Percentiles rank a stretch among this genome's conserved stretches.
These are phyloP conservation scores for Curvularia verruculosa DNA, from an alignment of 2,329 filamentous ascomycete genomes.

Conservation along the genomic window DNA sequence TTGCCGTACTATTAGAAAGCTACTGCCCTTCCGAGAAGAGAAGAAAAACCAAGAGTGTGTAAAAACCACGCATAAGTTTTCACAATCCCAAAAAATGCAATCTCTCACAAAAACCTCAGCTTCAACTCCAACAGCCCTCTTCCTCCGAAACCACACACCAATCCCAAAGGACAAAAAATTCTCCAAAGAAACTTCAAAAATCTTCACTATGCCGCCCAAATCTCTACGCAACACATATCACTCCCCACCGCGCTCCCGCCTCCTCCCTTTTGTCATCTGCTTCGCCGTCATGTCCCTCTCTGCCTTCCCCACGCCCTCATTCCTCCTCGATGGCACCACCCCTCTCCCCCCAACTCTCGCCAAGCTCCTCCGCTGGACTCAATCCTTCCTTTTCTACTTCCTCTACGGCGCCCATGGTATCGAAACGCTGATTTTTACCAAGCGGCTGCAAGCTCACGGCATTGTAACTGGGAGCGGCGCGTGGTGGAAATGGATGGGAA, in stretches of 20 bases:
- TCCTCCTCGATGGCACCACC: conserved; percentile 17
- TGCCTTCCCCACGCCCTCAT: conserved; percentile 28
- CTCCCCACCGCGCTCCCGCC: conserved; percentile 19
- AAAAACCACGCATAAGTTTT: neutral
- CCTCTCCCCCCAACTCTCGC: conserved; percentile 8
- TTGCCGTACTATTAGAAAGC: neutral
- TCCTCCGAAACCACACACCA: neutral
- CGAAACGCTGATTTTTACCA: conserved; percentile 29
- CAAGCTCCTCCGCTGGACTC: conserved; percentile 27
- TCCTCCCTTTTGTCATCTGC: conserved; percentile 30
- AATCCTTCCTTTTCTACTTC: conserved; percentile 32
- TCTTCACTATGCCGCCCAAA: conserved; percentile 19
- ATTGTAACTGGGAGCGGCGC: conserved; percentile 20
- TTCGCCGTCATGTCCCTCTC: conserved; percentile 34
- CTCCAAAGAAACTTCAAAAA: neutral
- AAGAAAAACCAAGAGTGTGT: neutral
- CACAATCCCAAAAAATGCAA: neutral
- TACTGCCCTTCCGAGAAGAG: neutral
- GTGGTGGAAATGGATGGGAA: conserved; percentile 36
- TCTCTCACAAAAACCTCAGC: neutral
- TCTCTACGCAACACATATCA: conserved; percentile 29
- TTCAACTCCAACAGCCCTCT: neutral
- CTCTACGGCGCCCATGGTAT: conserved; percentile 31
- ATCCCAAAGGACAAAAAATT: neutral
- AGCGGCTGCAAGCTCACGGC: conserved; percentile 22